A percentile compares a stretch with the other conserved stretches of the same genome.
Conservation (phyloP, 371 early-diverging fungal genomes). For the Mortierella polycephala region DNA sequence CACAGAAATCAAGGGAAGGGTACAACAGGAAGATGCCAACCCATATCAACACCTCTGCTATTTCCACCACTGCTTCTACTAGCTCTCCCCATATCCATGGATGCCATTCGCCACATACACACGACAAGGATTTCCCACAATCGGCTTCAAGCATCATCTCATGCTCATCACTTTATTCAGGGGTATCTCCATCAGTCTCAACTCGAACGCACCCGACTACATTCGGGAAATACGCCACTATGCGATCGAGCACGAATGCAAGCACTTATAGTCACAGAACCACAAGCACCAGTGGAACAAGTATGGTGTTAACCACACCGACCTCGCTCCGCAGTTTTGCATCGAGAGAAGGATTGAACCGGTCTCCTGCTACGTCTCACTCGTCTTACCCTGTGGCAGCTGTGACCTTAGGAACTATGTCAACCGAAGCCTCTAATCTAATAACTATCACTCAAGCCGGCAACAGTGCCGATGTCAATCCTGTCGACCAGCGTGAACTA, state of each 20-base stretch:
- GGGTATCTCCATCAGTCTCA: neutral
- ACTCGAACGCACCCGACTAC: neutral
- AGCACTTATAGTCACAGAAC: constrained; percentile 1
- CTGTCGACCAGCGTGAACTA: too few relatives aligned
- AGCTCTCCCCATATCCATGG: too few relatives aligned
- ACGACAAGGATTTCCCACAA: too few relatives aligned
- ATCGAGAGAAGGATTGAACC: constrained; percentile 16
- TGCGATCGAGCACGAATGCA: constrained; percentile 12
- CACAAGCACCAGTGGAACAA: constrained; percentile 1
- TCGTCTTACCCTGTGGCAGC: neutral
- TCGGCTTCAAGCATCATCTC: neutral
- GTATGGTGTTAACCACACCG: constrained; percentile 11
- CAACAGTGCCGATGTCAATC: too few relatives aligned
- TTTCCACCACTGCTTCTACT: too few relatives aligned
- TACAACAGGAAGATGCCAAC: too few relatives aligned
- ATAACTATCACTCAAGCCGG: too few relatives aligned
- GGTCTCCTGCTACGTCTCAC: neutral
- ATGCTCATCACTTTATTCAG: neutral
- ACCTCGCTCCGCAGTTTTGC: constrained; percentile 8
- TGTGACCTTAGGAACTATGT: neutral
- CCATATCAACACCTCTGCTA: too few relatives aligned
- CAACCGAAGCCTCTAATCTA: neutral
- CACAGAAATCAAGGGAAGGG: too few relatives aligned
- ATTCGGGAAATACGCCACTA: neutral
- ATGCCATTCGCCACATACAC: too few relatives aligned